phyloP scores from a whole-genome alignment of 228 moss, liverwort and hornwort species.

The Sphagnum magellanicum region DNA sequence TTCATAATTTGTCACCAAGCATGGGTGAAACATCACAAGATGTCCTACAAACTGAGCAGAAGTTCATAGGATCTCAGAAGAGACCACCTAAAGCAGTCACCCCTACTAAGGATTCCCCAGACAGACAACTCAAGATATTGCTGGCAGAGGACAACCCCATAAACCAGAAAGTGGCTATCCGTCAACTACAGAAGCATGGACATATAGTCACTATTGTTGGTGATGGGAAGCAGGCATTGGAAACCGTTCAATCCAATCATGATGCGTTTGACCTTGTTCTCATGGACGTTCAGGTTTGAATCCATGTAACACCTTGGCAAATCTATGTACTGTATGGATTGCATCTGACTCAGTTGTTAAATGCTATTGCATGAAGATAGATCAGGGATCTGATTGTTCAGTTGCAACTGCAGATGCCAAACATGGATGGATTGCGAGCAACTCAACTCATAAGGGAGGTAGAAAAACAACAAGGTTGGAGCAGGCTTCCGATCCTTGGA shows the following conservation, averaged over 20 bases:
- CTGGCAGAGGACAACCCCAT: slow-evolving; percentile 52
- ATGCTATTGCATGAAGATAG: neutral
- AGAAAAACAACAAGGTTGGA: slow-evolving; percentile 23
- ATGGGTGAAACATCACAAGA: neutral
- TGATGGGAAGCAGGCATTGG: slow-evolving; percentile 50
- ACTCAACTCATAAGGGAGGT: slow-evolving; percentile 32
- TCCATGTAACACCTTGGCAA: neutral
- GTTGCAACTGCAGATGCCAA: slow-evolving; percentile 41
- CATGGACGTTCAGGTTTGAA: slow-evolving; percentile 55
- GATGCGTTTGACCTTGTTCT: slow-evolving; percentile 42
- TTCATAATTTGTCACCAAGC: neutral
- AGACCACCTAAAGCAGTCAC: neutral
- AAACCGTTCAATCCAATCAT: slow-evolving; percentile 26
- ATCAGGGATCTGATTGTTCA: neutral
- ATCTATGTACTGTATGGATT: neutral
- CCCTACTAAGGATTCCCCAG: neutral
- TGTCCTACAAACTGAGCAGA: neutral
- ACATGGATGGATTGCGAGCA: slow-evolving; percentile 59
- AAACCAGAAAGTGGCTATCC: slow-evolving; percentile 53
- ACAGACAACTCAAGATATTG: slow-evolving; percentile 13
- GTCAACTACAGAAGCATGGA: slow-evolving; percentile 43
- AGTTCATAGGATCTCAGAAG: neutral
- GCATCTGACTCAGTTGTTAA: neutral
- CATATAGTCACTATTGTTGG: slow-evolving; percentile 44
- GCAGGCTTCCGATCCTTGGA: slow-evolving; percentile 41